Evolutionary conservation across 352 stramenopile genomes (phyloP).

Genomic region (Phytophthora crassamura): DNA sequence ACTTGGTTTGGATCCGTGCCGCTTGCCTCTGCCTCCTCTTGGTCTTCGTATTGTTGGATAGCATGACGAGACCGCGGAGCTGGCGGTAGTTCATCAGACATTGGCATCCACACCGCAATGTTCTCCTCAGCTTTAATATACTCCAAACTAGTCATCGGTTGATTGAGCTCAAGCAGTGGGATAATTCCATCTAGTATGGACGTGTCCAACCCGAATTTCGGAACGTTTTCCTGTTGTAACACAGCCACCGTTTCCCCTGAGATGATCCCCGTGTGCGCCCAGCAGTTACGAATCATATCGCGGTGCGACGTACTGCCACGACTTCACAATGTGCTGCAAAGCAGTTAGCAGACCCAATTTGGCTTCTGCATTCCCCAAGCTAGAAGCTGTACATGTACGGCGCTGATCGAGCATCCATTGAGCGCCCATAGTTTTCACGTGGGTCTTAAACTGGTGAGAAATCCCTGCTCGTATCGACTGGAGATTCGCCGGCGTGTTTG

Average conservation of each 20-base stretch:
- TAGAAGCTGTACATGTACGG: slow-evolving; percentile 1
- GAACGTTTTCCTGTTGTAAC: slow-evolving; percentile 13
- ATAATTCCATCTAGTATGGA: slow-evolving; percentile 22
- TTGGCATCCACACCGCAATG: slow-evolving; percentile 22
- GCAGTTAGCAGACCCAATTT: slow-evolving; percentile 29
- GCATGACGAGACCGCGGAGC: slow-evolving; percentile 22
- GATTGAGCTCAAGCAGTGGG: slow-evolving; percentile 2
- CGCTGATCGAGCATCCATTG: slow-evolving; percentile 33
- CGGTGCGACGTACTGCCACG: slow-evolving; percentile 14
- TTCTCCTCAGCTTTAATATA: slow-evolving; percentile 27
- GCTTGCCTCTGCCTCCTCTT: not conserved
- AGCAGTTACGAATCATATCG: slow-evolving; percentile 22
- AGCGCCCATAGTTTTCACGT: slow-evolving; percentile 20
- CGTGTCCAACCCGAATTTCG: slow-evolving; percentile 9
- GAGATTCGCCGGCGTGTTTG: slow-evolving; percentile 12
- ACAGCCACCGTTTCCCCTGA: slow-evolving; percentile 18
- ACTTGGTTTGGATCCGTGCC: not conserved
- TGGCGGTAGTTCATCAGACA: slow-evolving; percentile 16
- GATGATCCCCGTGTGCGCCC: slow-evolving; percentile 23
- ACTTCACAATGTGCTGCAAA: slow-evolving; percentile 24
- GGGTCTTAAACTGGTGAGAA: slow-evolving; percentile 21
- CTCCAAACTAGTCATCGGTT: slow-evolving; percentile 19
- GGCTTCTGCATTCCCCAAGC: not conserved
- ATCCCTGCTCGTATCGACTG: slow-evolving; percentile 31
- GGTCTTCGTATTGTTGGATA: not conserved